A percentile compares a stretch with the other conserved stretches of the same genome.
Conservation (phyloP, 2,329 filamentous ascomycete species). For the Hypoxylon sp. region DNA sequence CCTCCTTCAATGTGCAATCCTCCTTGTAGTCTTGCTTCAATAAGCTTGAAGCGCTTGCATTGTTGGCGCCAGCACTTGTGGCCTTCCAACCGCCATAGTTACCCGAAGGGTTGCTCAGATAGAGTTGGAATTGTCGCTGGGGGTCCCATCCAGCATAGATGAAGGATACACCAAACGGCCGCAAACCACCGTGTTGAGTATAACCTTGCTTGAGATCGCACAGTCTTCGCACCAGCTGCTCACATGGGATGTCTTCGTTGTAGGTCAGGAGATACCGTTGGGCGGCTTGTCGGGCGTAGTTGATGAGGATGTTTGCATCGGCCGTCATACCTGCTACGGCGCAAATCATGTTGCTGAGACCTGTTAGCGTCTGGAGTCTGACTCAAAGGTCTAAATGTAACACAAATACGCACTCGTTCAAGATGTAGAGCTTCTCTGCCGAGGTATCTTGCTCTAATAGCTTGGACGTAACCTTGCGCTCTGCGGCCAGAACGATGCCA, state of each 20-base stretch:
- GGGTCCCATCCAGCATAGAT: slow-evolving; percentile 99
- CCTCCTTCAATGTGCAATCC: slow-evolving; percentile 95
- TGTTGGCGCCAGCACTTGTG: slow-evolving; percentile 97
- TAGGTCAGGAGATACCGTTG: slow-evolving; percentile 98
- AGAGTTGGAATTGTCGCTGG: slow-evolving; percentile 96
- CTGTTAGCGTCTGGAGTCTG: slow-evolving; percentile 7
- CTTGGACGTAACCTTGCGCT: slow-evolving; percentile 99
- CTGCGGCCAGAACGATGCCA: slow-evolving; percentile 97
- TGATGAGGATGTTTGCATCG: slow-evolving; percentile 99
- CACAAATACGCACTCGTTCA: slow-evolving; percentile 84
- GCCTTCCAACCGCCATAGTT: slow-evolving; percentile 99
- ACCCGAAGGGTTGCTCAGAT: slow-evolving; percentile 98
- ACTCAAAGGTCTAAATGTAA: background rate
- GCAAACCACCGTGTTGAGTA: slow-evolving; percentile 97
- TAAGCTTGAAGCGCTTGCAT: slow-evolving; percentile 95
- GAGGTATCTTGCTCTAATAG: slow-evolving; percentile 99
- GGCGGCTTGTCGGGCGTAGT: slow-evolving; percentile 96
- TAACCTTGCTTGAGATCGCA: slow-evolving; percentile 99
- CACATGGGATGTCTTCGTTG: slow-evolving; percentile 99
- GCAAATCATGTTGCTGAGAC: slow-evolving; percentile 96
- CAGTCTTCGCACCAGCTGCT: slow-evolving; percentile 95
- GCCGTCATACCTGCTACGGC: slow-evolving; percentile 99
- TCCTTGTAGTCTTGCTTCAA: slow-evolving; percentile 99
- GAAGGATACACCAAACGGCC: slow-evolving; percentile 98
- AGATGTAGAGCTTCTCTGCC: slow-evolving; percentile 98